Percentiles rank a stretch among this genome's conserved stretches.
Evolutionary conservation across 108 stramenopile species (phyloP).

Genomic region (Pseudonitzschia pungens): DNA sequence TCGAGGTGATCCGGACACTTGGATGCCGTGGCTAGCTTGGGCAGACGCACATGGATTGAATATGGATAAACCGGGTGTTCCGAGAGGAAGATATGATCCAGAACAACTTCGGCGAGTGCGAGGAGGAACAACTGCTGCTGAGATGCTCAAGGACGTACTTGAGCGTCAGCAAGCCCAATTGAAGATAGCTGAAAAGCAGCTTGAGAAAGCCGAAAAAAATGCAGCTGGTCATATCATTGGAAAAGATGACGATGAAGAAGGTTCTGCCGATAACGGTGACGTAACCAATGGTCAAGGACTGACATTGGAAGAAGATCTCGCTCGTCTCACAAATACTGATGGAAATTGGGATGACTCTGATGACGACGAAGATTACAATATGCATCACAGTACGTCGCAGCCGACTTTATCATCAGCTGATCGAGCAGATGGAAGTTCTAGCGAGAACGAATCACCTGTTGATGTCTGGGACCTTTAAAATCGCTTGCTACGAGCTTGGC

Average conservation of each 20-base stretch:
- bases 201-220: slow-evolving; percentile 82
- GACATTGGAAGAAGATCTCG: slow-evolving; percentile 76
- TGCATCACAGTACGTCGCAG: slow-evolving; percentile 53
- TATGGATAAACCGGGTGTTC: slow-evolving; percentile 86
- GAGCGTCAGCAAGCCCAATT: slow-evolving; percentile 87
- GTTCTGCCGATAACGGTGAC: slow-evolving; percentile 37
- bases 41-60: slow-evolving; percentile 90
- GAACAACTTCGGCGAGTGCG: slow-evolving; percentile 91
- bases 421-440: slow-evolving; percentile 30
- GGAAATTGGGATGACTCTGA: slow-evolving; percentile 90
- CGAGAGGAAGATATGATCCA: slow-evolving; percentile 87
- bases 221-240: slow-evolving; percentile 85
- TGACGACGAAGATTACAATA: slow-evolving; percentile 56
- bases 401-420: slow-evolving; percentile 51
- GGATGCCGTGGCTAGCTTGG: slow-evolving; percentile 88
- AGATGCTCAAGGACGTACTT: slow-evolving; percentile 90
- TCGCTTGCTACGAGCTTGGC: background rate
- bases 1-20: slow-evolving; percentile 87
- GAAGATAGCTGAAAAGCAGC: slow-evolving; percentile 75
- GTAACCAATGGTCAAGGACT: slow-evolving; percentile 34
- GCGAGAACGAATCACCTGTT: slow-evolving; percentile 46
- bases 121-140: slow-evolving; percentile 91
- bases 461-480: slow-evolving; percentile 76
- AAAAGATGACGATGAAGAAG: slow-evolving; percentile 57
- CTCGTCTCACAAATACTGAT: slow-evolving; percentile 70